Evolutionary conservation across 1,284 basidiomycete species (phyloP).

Genomic region (Malassezia caprae): DNA sequence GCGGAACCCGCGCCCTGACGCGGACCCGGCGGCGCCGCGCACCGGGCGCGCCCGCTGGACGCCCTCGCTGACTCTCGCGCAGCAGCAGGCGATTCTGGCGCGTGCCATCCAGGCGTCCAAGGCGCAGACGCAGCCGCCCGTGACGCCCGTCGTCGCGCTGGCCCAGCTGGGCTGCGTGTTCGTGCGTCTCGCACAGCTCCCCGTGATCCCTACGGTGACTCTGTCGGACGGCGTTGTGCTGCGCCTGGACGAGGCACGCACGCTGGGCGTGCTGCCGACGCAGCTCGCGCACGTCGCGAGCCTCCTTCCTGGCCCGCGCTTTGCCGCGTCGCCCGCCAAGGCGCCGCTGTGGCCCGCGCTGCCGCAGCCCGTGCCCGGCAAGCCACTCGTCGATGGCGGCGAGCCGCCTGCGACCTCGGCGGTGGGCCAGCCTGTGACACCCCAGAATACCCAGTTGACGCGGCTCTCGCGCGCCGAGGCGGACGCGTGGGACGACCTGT

Average conservation of each 20-base stretch:
- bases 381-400: conserved; percentile 45
- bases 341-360: conserved; percentile 16
- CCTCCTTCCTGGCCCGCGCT: background rate
- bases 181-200: conserved; percentile 32
- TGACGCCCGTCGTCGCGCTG: conserved; percentile 32
- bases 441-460: conserved; percentile 58
- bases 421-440: conserved; percentile 53
- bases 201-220: conserved; percentile 24
- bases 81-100: conserved; percentile 35
- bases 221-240: conserved; percentile 30
- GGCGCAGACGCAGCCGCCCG: conserved; percentile 24
- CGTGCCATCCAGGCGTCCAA: conserved; percentile 32
- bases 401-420: conserved; percentile 39
- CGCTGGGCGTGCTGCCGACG: conserved; percentile 32
- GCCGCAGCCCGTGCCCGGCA: conserved; percentile 11
- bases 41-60: conserved; percentile 20
- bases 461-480: conserved; percentile 53
- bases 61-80: conserved; percentile 29
- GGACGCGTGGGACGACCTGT: conserved; percentile 49
- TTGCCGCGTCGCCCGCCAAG: background rate
- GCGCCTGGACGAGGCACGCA: conserved; percentile 36
- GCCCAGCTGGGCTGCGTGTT: conserved; percentile 42
- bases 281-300: background rate
- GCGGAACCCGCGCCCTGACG: conserved; percentile 19
- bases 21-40: background rate